A percentile compares a stretch with the other conserved stretches of the same genome.
phyloP scores from a whole-genome alignment of 352 stramenopile genomes.

The Phytopythium aichiense region DNA sequence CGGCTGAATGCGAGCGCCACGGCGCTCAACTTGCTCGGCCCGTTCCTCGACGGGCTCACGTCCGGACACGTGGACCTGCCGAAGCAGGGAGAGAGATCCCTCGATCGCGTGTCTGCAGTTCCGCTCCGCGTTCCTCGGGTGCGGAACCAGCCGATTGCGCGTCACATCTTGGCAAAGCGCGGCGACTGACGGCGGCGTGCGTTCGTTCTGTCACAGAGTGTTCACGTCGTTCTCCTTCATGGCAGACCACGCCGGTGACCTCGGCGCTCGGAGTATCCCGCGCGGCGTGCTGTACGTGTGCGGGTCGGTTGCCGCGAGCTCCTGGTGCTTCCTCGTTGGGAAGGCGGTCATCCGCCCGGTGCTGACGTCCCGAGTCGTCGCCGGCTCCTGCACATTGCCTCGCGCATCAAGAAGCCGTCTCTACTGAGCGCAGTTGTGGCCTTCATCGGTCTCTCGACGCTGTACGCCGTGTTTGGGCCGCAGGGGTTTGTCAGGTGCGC shows the following conservation, averaged over 20 bases:
- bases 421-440: conserved; percentile 21
- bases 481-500: conserved; percentile 60
- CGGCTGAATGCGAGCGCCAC: conserved; percentile 65
- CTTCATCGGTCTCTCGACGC: conserved; percentile 37
- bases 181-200: conserved; percentile 5
- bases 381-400: conserved; percentile 9
- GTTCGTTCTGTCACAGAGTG: conserved; percentile 31
- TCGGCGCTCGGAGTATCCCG: conserved; percentile 35
- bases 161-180: background rate
- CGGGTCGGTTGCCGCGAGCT: conserved; percentile 43
- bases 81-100: conserved; percentile 14
- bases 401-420: conserved; percentile 24
- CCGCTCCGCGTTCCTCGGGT: conserved; percentile 76
- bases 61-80: conserved; percentile 52
- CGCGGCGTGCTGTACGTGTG: conserved; percentile 62
- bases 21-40: conserved; percentile 64
- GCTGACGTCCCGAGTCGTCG: conserved; percentile 12
- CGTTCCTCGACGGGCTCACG: conserved; percentile 70
- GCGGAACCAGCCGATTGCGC: conserved; percentile 5
- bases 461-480: conserved; percentile 42
- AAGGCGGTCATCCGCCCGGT: conserved; percentile 20
- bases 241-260: conserved; percentile 77
- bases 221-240: conserved; percentile 90
- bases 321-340: conserved; percentile 50
- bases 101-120: conserved; percentile 60